These are phyloP conservation scores for Lecanosticta acicola DNA, from an alignment of 2,329 filamentous ascomycete species.

Conservation along the genomic window DNA sequence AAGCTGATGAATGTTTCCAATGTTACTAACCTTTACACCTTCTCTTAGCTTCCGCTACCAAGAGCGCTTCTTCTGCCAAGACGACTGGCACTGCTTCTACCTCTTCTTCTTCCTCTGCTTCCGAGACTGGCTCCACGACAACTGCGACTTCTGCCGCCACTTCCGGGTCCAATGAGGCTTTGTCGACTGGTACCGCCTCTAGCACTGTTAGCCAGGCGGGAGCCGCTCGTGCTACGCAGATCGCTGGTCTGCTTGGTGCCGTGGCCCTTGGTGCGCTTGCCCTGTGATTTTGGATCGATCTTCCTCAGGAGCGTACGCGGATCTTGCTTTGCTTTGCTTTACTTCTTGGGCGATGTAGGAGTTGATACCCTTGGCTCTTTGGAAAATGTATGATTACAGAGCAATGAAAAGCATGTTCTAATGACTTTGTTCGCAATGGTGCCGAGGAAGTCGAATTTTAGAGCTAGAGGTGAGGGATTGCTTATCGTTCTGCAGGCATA, in stretches of 20 bases:
- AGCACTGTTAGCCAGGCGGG: conserved; percentile 7
- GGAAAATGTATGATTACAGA: too few species aligned
- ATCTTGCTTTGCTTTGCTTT: too few species aligned
- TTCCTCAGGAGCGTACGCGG: too few species aligned
- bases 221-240: conserved; percentile 22
- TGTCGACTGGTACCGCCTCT: conserved; percentile 5
- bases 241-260: conserved; percentile 24
- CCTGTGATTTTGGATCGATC: conserved; percentile 11
- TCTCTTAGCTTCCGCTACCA: background rate
- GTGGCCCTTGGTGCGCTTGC: conserved; percentile 27
- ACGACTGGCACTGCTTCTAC: conserved; percentile 7
- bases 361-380: background rate
- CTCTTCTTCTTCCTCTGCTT: conserved; percentile 4
- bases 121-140: conserved; percentile 6
- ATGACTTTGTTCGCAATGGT: background rate
- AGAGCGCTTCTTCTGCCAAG: conserved; percentile 3
- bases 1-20: background rate
- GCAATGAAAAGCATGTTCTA: too few species aligned
- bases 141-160: conserved; percentile 6
- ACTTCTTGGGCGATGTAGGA: background rate
- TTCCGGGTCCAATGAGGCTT: conserved; percentile 1
- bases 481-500: background rate
- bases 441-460: background rate
- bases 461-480: background rate
- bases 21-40: conserved; percentile 1